Evolutionary conservation across 2,329 filamentous ascomycete species (phyloP).

Genomic region (Neurospora sp.): DNA sequence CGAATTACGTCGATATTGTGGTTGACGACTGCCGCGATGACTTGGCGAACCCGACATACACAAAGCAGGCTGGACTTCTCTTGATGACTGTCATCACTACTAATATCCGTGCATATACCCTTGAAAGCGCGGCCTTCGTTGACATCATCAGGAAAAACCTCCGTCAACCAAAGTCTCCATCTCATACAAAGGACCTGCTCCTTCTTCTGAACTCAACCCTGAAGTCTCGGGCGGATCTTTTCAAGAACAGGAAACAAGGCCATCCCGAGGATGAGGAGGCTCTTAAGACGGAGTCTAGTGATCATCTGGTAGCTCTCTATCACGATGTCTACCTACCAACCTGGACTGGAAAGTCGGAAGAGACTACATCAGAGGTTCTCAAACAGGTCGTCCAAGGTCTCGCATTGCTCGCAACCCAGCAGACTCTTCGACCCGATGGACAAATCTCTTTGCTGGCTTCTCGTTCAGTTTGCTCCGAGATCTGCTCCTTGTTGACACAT

Average conservation of each 20-base stretch:
- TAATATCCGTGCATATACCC: slow-evolving; percentile 35
- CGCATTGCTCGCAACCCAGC: slow-evolving; percentile 34
- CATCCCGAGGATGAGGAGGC: slow-evolving; percentile 25
- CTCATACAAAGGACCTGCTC: slow-evolving; percentile 42
- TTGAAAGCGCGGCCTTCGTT: slow-evolving; percentile 35
- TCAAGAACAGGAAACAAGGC: slow-evolving; percentile 16
- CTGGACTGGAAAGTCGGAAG: slow-evolving; percentile 24
- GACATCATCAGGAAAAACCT: slow-evolving; percentile 39
- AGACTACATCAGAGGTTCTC: slow-evolving; percentile 27
- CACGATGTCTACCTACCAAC: slow-evolving; percentile 32
- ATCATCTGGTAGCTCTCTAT: slow-evolving; percentile 31
- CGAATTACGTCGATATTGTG: slow-evolving; percentile 34
- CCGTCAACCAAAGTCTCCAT: slow-evolving; percentile 37
- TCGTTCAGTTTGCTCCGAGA: slow-evolving; percentile 25
- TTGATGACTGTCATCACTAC: slow-evolving; percentile 41
- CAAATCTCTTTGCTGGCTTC: slow-evolving; percentile 23
- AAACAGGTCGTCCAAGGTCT: slow-evolving; percentile 36
- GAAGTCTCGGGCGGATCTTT: slow-evolving; percentile 32
- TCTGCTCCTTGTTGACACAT: slow-evolving; percentile 22
- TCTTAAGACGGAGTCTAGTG: slow-evolving; percentile 26
- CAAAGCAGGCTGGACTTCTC: slow-evolving; percentile 40
- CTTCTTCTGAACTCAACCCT: slow-evolving; percentile 41
- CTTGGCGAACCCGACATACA: slow-evolving; percentile 41
- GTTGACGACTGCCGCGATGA: slow-evolving; percentile 45
- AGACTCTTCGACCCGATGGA: slow-evolving; percentile 16